Percentiles rank a stretch among this genome's conserved stretches.
These are phyloP conservation scores for Penicillium sp. DNA, from an alignment of 2,329 filamentous ascomycete species.

Conservation along the genomic window DNA sequence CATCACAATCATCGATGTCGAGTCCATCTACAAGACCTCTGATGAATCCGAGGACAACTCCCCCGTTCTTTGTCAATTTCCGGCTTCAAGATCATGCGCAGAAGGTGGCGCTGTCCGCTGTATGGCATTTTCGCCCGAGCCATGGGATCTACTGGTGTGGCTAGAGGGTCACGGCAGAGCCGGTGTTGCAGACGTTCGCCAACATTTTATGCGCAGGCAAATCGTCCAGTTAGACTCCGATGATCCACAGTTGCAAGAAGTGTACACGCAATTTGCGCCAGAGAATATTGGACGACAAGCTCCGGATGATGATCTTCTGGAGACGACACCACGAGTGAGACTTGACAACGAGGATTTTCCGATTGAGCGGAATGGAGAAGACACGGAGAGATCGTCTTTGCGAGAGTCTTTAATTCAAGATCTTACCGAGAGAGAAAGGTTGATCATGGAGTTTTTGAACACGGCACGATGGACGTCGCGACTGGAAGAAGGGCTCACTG, in stretches of 20 bases:
- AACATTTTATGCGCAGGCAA: conserved; percentile 47
- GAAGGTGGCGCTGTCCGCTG: conserved; percentile 78
- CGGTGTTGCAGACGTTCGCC: conserved; percentile 50
- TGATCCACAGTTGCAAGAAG: conserved; percentile 34
- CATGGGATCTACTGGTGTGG: conserved; percentile 90
- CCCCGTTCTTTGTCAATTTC: conserved; percentile 68
- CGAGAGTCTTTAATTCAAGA: conserved; percentile 41
- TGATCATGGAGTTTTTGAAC: conserved; percentile 46
- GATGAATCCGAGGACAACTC: conserved; percentile 31
- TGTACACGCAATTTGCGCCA: conserved; percentile 33
- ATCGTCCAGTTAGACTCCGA: conserved; percentile 40
- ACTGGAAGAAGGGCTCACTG: conserved; percentile 32
- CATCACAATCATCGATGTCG: conserved; percentile 48
- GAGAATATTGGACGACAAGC: conserved; percentile 27
- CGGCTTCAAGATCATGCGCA: conserved; percentile 70
- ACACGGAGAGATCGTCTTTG: conserved; percentile 28
- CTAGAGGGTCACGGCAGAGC: conserved; percentile 71
- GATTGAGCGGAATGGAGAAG: conserved; percentile 21
- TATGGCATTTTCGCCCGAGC: conserved; percentile 87
- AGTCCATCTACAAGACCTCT: conserved; percentile 27
- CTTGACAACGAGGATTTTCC: conserved; percentile 27
- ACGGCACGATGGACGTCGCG: conserved; percentile 41
- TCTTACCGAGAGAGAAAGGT: conserved; percentile 43
- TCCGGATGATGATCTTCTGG: conserved; percentile 27
- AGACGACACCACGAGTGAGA: conserved; percentile 24